phyloP scores from a whole-genome alignment of 2,329 filamentous ascomycete genomes.

The Fusarium paranaense region DNA sequence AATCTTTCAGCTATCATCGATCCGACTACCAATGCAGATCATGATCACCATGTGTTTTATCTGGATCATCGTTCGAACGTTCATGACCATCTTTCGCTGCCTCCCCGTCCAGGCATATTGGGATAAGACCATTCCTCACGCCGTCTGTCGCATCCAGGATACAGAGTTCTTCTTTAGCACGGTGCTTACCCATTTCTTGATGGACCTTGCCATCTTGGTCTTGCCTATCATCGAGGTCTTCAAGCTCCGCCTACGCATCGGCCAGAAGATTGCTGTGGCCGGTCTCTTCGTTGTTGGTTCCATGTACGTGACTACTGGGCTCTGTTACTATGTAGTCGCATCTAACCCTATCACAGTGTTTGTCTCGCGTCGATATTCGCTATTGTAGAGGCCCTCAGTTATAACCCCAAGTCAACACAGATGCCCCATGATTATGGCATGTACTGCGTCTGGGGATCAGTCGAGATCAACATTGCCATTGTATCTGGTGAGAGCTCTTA shows the following conservation, averaged over 20 bases:
- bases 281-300: slow-evolving; percentile 23
- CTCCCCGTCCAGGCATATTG: not conserved
- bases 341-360: slow-evolving; percentile 13
- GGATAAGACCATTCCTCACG: not conserved
- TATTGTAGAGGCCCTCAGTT: slow-evolving; percentile 19
- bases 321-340: accelerated
- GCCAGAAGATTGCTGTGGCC: slow-evolving; percentile 22
- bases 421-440: slow-evolving; percentile 30
- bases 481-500: slow-evolving; percentile 22
- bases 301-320: not conserved
- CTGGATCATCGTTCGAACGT: slow-evolving; percentile 39
- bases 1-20: slow-evolving; percentile 42
- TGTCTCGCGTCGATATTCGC: slow-evolving; percentile 33
- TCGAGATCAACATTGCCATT: slow-evolving; percentile 39
- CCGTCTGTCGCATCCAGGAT: not conserved
- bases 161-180: not conserved
- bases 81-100: not conserved
- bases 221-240: slow-evolving; percentile 26
- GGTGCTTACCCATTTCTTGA: not conserved
- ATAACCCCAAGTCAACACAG: slow-evolving; percentile 21
- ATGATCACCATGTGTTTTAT: slow-evolving; percentile 34
- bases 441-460: slow-evolving; percentile 30
- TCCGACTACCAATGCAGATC: slow-evolving; percentile 44
- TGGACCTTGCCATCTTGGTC: slow-evolving; percentile 18
- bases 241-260: slow-evolving; percentile 14